Base-by-base conservation (phyloP, 306 rosid species). In the Fragaria vesca region DNA sequence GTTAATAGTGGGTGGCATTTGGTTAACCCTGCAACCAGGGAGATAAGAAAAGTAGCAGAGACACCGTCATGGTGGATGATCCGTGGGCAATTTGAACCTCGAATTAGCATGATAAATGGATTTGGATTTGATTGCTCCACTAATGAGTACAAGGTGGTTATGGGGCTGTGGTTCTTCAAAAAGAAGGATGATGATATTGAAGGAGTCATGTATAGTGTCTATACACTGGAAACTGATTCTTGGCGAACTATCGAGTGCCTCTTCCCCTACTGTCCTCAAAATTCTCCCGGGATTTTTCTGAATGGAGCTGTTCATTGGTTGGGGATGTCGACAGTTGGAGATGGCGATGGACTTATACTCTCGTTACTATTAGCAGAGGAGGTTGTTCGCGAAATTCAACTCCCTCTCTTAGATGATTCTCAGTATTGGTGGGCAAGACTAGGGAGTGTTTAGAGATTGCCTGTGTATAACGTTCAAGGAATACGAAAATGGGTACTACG, bases 141-240 rank as follows among this genome's bases (percentile, higher is more conserved):
- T 6, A 24, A 24, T 58, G 65, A 58, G 34, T 58, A 58, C 32
- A 58, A 60, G 38, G 66, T 60, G 7, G 36, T 60, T 26, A 11
- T 2, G 2, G 6, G 66, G 66, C 2, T 30, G 32, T 30, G 3
- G 3, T 30, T 30, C 32, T 30, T 30, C 32, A 30, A 30, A 30
- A 30, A 30, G 38, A 1, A 4, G 11, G 40, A 36, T 4, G 0
- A 16, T 1, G 2, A 1, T 24, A 2, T 0, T n/a, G 1, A 2
- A 7, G 65, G 65, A 58, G 0, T 58, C 26, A 6, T 11, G 16
- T 26, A 12, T 61, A 61, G 66, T 61, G 66, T 61, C 66, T 61
- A 61, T 26, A 8, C 38, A 24, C 4, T 58, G 30, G 24, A 58
- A 58, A n/a, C 16, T 24, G 66, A 28, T 26, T 61, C 66, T 61